These are phyloP conservation scores for Citrullus colocynthis DNA, from an alignment of 306 rosid species.

Conservation along the genomic window DNA sequence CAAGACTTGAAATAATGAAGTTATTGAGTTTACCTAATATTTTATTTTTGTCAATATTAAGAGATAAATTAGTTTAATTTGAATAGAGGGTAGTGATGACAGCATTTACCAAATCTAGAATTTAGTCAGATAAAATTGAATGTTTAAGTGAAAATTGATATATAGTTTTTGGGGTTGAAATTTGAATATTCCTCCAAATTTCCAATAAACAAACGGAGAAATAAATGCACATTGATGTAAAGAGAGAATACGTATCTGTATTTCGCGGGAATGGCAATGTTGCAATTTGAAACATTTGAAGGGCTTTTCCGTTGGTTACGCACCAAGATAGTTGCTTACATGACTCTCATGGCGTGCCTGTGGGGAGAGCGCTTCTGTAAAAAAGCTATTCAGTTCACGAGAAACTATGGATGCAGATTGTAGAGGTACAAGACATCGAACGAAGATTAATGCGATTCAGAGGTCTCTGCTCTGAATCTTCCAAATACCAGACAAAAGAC, in stretches of 20 bases:
- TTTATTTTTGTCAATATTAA: too few relatives aligned
- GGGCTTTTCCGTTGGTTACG: neutral
- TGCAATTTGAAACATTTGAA: neutral
- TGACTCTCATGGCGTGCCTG: constrained; percentile 6
- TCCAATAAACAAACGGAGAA: too few relatives aligned
- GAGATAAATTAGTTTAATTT: too few relatives aligned
- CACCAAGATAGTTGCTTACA: constrained; percentile 7
- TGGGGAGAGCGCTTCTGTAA: neutral
- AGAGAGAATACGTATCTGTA: neutral
- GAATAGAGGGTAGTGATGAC: too few relatives aligned
- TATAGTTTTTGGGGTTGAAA: too few relatives aligned
- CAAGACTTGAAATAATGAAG: too few relatives aligned
- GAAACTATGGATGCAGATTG: neutral
- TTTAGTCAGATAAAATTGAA: too few relatives aligned
- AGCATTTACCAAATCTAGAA: too few relatives aligned
- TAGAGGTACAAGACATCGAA: neutral
- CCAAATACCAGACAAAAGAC: neutral
- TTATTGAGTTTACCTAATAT: too few relatives aligned
- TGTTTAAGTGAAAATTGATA: too few relatives aligned
- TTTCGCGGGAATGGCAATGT: constrained; percentile 9
- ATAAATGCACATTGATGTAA: neutral
- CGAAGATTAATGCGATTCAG: neutral
- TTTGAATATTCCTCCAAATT: too few relatives aligned
- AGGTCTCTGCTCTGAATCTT: neutral
- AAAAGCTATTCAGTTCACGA: neutral